phyloP scores from a whole-genome alignment of 805 yeast genomes.

The Hanseniaspora mollemarum region DNA sequence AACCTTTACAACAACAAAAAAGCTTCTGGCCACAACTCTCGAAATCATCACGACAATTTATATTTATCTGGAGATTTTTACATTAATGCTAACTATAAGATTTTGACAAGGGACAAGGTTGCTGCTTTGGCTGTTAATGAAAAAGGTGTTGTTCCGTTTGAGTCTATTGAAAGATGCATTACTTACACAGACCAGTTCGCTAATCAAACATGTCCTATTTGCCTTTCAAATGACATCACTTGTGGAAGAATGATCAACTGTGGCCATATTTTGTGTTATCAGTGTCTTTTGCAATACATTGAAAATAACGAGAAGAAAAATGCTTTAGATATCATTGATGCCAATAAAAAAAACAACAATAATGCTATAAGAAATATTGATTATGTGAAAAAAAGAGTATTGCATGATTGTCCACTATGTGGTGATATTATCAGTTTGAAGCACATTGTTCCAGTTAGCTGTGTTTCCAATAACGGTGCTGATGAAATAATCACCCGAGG shows the following conservation, averaged over 20 bases:
- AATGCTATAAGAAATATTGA: slow-evolving; percentile 7
- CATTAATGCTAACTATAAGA: slow-evolving; percentile 74
- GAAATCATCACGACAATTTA: slow-evolving; percentile 20
- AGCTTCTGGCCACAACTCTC: neutral
- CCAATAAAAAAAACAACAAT: slow-evolving; percentile 8
- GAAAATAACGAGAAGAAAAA: slow-evolving; percentile 36
- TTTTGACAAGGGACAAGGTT: slow-evolving; percentile 58
- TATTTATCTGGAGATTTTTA: slow-evolving; percentile 54
- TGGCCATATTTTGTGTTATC: slow-evolving; percentile 82
- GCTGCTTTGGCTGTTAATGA: slow-evolving; percentile 38
- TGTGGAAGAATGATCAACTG: slow-evolving; percentile 94
- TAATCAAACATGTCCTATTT: slow-evolving; percentile 81
- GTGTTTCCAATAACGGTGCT: slow-evolving; percentile 26
- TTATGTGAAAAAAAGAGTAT: slow-evolving; percentile 31
- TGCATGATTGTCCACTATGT: slow-evolving; percentile 75
- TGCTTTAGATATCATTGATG: slow-evolving; percentile 20
- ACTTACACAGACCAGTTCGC: slow-evolving; percentile 33
- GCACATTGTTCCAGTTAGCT: slow-evolving; percentile 52
- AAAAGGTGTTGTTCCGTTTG: slow-evolving; percentile 54
- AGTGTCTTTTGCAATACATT: slow-evolving; percentile 65
- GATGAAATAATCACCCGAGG: slow-evolving; percentile 44
- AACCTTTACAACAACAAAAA: slow-evolving; percentile 1
- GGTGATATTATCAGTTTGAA: slow-evolving; percentile 38
- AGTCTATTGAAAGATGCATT: slow-evolving; percentile 28
- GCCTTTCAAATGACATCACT: slow-evolving; percentile 68